Base-by-base conservation (phyloP, 2,329 filamentous ascomycete genomes). In the Fusarium sp. region DNA sequence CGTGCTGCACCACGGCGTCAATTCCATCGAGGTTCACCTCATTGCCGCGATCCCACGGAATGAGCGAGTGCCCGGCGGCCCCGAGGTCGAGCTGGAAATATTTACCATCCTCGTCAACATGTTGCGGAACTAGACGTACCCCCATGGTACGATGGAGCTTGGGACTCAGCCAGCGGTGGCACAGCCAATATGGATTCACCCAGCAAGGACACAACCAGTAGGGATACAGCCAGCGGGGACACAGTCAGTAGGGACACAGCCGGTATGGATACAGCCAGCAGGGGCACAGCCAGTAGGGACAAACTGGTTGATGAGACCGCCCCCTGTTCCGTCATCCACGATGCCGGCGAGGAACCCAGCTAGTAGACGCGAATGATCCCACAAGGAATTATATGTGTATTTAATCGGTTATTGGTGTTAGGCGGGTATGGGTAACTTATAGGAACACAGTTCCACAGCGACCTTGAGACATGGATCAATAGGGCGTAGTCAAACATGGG, bases 11-110 rank as follows among this genome's bases (percentile, higher is more conserved):
- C 87, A 88, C 2, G 94, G 94, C 7, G 86, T 94, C 53, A 97
- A 96, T 72, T 87, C 91, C 47, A 87, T 97, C 53, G 92, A 94
- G 73, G 86, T 97, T 8, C 92, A 95, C 74, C 85, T 95, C 62
- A 89, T 94, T 68, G 93, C 92, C 1, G 90, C 91, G 7, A 86
- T 93, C 44, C 89, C 87, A 1, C 88, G 85, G 73, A 88, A 85
- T 18, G 84, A 89, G 75, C 89, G 86, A 65, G 81, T 86, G 39
- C 82, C 85, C 0, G 86, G 86, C 28, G 90, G 88, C 0, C 84
- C 89, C 10, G 88, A 91, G 66, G 87, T 91, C 37, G 94, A 96
- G 77, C 83, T 95, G 67, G 94, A 98, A 82, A 92, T 91, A 73
- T 86, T 94, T 61, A 94, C 90, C 1, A 85, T 96, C 30, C 92